Percentiles rank a stretch among this genome's conserved stretches.
phyloP scores from a whole-genome alignment of 768 basidiomycete genomes.

The Melanogaster broomeanus region DNA sequence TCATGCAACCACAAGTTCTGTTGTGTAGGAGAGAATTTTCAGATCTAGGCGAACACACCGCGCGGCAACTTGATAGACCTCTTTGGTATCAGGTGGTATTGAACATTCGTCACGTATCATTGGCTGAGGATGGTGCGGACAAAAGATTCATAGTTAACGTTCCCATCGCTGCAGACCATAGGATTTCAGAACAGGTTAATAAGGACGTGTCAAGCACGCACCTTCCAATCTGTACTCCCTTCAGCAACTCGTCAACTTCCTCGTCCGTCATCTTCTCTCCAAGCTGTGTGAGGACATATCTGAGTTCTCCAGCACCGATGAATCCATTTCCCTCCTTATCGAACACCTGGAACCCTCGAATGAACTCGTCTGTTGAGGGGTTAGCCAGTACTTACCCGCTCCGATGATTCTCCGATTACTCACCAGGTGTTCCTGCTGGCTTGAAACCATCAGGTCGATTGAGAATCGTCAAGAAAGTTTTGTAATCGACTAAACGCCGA shows the following conservation, averaged over 20 bases:
- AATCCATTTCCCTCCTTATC: slow-evolving; percentile 80
- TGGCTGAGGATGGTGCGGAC: slow-evolving; percentile 93
- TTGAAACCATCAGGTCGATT: slow-evolving; percentile 97
- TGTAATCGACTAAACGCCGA: slow-evolving; percentile 75
- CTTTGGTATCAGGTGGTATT: neutral
- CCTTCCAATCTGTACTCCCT: slow-evolving; percentile 91
- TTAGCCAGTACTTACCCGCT: neutral
- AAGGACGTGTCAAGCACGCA: slow-evolving; percentile 43
- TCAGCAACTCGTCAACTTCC: slow-evolving; percentile 96
- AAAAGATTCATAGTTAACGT: slow-evolving; percentile 96
- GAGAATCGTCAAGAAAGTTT: slow-evolving; percentile 86
- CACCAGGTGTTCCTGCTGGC: slow-evolving; percentile 93
- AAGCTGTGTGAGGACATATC: slow-evolving; percentile 91
- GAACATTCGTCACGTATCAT: slow-evolving; percentile 37
- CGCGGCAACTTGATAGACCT: too few species aligned
- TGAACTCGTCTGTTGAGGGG: slow-evolving; percentile 84
- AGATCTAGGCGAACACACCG: too few species aligned
- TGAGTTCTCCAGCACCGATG: slow-evolving; percentile 63
- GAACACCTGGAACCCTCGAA: slow-evolving; percentile 98
- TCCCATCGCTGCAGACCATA: slow-evolving; percentile 72
- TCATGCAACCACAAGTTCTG: too few species aligned
- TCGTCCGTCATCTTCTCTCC: slow-evolving; percentile 99
- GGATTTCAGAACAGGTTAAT: neutral
- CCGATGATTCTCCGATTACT: slow-evolving; percentile 17
- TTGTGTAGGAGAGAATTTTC: too few species aligned